Percentiles rank a stretch among this genome's conserved stretches.
Conservation (phyloP, 1,284 basidiomycete species). For the Austroboletus novae-zelandiae region DNA sequence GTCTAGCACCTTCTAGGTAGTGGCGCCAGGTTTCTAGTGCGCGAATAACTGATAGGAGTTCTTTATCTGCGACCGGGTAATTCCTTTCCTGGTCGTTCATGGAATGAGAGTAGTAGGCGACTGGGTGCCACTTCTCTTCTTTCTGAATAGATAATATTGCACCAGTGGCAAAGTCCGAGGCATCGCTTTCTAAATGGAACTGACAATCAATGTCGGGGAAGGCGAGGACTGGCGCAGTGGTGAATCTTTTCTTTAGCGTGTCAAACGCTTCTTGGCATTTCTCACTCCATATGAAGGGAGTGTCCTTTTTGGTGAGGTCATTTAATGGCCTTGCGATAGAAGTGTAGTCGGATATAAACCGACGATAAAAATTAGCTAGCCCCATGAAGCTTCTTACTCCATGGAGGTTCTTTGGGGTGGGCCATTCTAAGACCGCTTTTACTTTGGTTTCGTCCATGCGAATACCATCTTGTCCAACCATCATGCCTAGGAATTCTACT, state of each 20-base stretch:
- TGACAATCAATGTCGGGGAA: too few relatives aligned
- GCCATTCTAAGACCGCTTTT: neutral
- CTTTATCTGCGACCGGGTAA: neutral
- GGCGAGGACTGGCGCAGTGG: too few relatives aligned
- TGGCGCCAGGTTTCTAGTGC: neutral
- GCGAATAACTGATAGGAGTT: neutral
- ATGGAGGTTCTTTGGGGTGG: neutral
- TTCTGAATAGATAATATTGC: too few relatives aligned
- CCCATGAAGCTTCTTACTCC: neutral
- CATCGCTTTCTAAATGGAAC: neutral
- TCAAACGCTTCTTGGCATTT: neutral
- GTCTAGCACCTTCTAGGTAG: neutral
- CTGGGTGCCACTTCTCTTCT: too few relatives aligned
- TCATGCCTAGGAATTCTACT: neutral
- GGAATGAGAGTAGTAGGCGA: too few relatives aligned
- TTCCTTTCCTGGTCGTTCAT: too few relatives aligned
- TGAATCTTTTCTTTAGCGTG: too few relatives aligned
- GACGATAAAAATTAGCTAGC: neutral
- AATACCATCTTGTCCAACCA: neutral
- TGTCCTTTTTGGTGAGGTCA: neutral
- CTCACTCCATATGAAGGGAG: neutral
- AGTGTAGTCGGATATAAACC: neutral
- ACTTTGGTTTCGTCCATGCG: too few relatives aligned
- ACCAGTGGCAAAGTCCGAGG: too few relatives aligned
- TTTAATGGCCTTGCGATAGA: neutral